Base-by-base conservation (phyloP, 2,329 filamentous ascomycete genomes). In the Knufia fluminis region DNA sequence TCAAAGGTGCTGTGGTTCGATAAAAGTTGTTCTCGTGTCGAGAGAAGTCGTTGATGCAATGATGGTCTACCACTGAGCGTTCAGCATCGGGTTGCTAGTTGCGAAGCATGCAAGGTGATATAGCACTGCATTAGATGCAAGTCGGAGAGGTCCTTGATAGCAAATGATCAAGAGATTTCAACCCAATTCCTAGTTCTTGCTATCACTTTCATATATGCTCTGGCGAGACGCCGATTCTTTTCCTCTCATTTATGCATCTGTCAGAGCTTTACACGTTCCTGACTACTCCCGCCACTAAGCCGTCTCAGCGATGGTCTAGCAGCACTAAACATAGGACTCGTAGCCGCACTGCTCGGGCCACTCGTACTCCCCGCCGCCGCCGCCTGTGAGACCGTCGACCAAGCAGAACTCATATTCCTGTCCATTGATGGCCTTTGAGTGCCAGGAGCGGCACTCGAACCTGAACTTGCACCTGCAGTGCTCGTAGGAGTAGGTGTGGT, bases 1-100 rank as follows among this genome's bases (percentile, higher is more conserved):
- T 98, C 63, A 83, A 83, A 71, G 83, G 81, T 33, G 92, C 86
- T n/a, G 55, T 59, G 7, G 57, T 59, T n/a, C 51, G 57, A 40
- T 59, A 42, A 53, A 38, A 1, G 4, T 8, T 36, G 4, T 16
- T 36, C 33, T 4, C 6, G 4, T 36, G 33, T 12, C 26, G 28
- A 41, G 8, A 41, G 7, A 41, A 38, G 35, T 24, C 22, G 17
- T n/a, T 22, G 4, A 41, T 17, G 39, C 19, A 22, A 4, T 41
- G 9, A n/a, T n/a, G 39, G 39, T 41, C n/a, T 16, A 16, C 7
- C 6, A 14, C 7, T 7, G 7, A 4, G 33, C n/a, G 16, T 36
- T 36, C 33, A 17, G 33, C 33, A 36, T 36, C 4, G 6, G 16
- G 33, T 14, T 14, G 4, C 4, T 9, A 4, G 8, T 9, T 4